These are phyloP conservation scores for Hyparrhenia diplandra DNA, from an alignment of 176 grass and related monocot genomes.

Conservation along the genomic window DNA sequence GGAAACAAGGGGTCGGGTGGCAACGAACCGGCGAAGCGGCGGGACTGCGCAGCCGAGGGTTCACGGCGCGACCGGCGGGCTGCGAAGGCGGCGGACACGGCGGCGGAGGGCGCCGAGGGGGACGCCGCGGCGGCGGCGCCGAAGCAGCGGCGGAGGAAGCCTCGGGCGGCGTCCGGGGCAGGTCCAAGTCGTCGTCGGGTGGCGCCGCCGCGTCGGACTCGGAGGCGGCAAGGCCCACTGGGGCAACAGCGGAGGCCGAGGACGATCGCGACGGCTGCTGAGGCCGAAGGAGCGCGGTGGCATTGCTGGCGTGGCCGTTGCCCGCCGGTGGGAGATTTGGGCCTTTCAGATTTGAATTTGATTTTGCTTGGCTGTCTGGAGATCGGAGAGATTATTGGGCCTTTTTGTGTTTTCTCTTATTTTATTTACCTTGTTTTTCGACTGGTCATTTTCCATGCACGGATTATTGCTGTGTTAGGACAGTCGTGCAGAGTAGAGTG, in stretches of 20 bases:
- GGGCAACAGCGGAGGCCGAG: neutral
- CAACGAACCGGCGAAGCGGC: conserved; percentile 33
- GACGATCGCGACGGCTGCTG: conserved; percentile 21
- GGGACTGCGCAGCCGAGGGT: conserved; percentile 20
- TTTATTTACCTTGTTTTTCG: neutral
- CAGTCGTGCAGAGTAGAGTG: neutral
- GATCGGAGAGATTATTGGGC: neutral
- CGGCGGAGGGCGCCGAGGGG: conserved; percentile 37
- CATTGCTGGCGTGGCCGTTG: neutral
- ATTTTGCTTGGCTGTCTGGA: neutral
- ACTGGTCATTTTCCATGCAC: neutral
- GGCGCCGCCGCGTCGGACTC: conserved; percentile 19
- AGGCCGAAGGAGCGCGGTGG: neutral
- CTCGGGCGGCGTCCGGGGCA: conserved; percentile 26
- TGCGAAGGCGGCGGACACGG: conserved; percentile 13
- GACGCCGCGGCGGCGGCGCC: conserved; percentile 15
- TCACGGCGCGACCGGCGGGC: conserved; percentile 9
- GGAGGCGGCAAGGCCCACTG: neutral
- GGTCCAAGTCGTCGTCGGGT: conserved; percentile 32
- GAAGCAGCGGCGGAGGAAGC: conserved; percentile 53
- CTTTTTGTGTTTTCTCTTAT: neutral
- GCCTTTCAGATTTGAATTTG: conserved; percentile 1
- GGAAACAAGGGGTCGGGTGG: conserved; percentile 29
- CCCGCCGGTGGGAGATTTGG: neutral
- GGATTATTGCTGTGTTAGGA: neutral